Conservation (phyloP, 192 early-diverging fungal genomes). For the Phycomyces blakesleeanus region DNA sequence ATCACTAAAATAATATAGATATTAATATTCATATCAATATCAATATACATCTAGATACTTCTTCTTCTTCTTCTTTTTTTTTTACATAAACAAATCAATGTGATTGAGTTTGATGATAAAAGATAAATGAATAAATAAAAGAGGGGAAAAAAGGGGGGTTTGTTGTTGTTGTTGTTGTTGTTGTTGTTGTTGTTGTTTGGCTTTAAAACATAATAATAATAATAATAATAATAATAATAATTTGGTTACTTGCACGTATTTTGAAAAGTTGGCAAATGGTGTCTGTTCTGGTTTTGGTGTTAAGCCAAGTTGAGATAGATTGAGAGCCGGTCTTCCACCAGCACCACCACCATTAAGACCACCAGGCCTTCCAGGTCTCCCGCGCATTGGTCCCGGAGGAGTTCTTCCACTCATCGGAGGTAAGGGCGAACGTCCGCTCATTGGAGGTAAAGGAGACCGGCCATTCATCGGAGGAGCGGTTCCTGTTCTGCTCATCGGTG, state of each 20-base stretch:
- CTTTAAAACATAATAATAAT: too few relatives aligned
- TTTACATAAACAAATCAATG: too few relatives aligned
- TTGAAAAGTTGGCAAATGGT: constrained; percentile 65
- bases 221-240: constrained; percentile 1
- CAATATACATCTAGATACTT: too few relatives aligned
- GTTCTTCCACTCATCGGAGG: constrained; percentile 18
- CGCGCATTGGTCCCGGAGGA: constrained; percentile 1
- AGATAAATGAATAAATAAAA: too few relatives aligned
- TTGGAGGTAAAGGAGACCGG: constrained; percentile 26
- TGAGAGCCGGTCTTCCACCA: constrained; percentile 16
- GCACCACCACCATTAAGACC: constrained; percentile 13
- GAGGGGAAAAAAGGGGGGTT: too few relatives aligned
- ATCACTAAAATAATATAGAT: constrained; percentile 48
- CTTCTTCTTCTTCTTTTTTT: too few relatives aligned
- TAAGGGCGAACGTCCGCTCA: constrained; percentile 12
- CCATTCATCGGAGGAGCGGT: constrained; percentile 4
- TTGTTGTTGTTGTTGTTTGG: too few relatives aligned
- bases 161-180: too few relatives aligned
- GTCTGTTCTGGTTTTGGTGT: constrained; percentile 31
- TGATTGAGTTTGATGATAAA: too few relatives aligned
- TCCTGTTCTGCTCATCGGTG: constrained; percentile 2
- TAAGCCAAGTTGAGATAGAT: constrained; percentile 27
- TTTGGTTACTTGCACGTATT: constrained; percentile 57
- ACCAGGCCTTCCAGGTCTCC: constrained; percentile 12
- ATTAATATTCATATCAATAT: constrained; percentile 5